A percentile compares a stretch with the other conserved stretches of the same genome.
These are phyloP conservation scores for Periglandula ipomoeae DNA, from an alignment of 2,329 filamentous ascomycete genomes.

Conservation along the genomic window DNA sequence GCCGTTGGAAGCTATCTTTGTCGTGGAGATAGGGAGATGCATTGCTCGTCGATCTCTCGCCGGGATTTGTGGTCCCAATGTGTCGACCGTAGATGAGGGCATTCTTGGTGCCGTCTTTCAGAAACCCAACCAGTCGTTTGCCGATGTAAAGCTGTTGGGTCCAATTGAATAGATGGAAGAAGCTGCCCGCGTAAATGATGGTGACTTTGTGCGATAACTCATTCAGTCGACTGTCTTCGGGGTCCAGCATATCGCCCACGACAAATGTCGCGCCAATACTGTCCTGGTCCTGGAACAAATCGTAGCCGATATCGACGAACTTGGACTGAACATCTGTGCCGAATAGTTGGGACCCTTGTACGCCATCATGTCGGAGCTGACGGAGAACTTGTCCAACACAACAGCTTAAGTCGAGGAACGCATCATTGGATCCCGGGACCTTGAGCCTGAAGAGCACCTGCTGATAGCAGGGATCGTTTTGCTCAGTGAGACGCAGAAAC, in stretches of 20 bases:
- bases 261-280: constrained; percentile 39
- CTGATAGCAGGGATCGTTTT: constrained; percentile 32
- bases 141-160: constrained; percentile 36
- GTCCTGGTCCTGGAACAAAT: constrained; percentile 52
- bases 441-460: constrained; percentile 33
- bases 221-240: constrained; percentile 25
- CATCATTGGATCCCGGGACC: constrained; percentile 26
- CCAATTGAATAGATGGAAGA: constrained; percentile 43
- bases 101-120: constrained; percentile 33
- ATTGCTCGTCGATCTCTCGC: constrained; percentile 12
- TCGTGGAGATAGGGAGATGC: constrained; percentile 37
- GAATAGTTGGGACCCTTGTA: constrained; percentile 36
- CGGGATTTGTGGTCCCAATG: constrained; percentile 28
- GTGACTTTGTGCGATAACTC: constrained; percentile 31
- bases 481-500: constrained; percentile 35
- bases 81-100: constrained; percentile 43
- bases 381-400: constrained; percentile 41
- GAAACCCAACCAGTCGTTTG: constrained; percentile 33
- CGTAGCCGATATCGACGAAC: constrained; percentile 52
- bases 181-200: constrained; percentile 39
- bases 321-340: constrained; percentile 38
- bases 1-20: constrained; percentile 36
- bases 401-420: constrained; percentile 41
- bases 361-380: constrained; percentile 41
- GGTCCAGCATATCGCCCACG: constrained; percentile 39